Evolutionary conservation across 352 stramenopile genomes (phyloP).

Genomic region (Globisporangium paddicum): DNA sequence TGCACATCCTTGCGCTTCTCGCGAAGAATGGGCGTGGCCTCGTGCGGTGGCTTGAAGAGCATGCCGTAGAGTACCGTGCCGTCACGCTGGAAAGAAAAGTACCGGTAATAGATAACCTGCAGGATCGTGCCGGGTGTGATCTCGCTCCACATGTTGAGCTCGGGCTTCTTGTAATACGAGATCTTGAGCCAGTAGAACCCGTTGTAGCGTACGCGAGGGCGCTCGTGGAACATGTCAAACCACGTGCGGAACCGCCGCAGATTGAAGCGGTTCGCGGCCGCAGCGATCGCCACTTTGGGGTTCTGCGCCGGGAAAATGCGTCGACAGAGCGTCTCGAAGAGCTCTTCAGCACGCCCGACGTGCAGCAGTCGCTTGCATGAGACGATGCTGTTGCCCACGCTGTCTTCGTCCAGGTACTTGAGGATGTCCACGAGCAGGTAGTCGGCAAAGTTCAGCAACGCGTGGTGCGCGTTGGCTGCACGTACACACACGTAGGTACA

Average conservation of each 20-base stretch:
- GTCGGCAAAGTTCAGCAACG: conserved; percentile 64
- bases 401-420: conserved; percentile 71
- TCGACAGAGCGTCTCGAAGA: conserved; percentile 66
- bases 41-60: conserved; percentile 69
- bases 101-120: conserved; percentile 80
- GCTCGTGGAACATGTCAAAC: conserved; percentile 67
- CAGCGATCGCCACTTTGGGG: conserved; percentile 33
- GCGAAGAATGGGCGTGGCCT: conserved; percentile 31
- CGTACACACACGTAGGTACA: conserved; percentile 6
- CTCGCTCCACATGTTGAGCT: conserved; percentile 83
- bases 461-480: conserved; percentile 28
- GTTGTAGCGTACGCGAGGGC: conserved; percentile 72
- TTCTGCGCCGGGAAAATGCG: conserved; percentile 65
- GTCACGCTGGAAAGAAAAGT: conserved; percentile 76
- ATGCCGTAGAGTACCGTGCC: conserved; percentile 72
- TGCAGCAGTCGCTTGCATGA: conserved; percentile 54
- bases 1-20: conserved; percentile 35
- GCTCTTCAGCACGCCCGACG: conserved; percentile 41
- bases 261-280: conserved; percentile 45
- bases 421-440: conserved; percentile 66
- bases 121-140: conserved; percentile 64
- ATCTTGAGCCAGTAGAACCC: conserved; percentile 78
- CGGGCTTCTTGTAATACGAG: conserved; percentile 82
- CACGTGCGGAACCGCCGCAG: conserved; percentile 63
- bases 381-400: conserved; percentile 44